These are phyloP conservation scores for Starmerella potacharoeniae DNA, from an alignment of 805 yeast genomes.

Conservation along the genomic window DNA sequence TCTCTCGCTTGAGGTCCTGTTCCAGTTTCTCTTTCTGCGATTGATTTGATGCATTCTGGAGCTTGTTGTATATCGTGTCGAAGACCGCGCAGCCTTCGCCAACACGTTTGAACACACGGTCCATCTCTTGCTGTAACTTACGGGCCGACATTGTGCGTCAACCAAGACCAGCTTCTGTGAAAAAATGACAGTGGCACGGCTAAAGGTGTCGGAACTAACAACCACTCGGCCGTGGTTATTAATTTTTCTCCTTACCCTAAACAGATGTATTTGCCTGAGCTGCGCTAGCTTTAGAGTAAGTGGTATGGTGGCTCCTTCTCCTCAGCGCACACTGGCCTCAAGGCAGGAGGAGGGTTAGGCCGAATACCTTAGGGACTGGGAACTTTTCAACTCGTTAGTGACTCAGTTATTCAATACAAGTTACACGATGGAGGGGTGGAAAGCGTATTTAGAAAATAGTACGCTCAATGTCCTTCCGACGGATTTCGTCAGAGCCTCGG, in stretches of 20 bases:
- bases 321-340: background rate
- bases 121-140: constrained; percentile 52
- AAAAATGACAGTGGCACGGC: constrained; percentile 1
- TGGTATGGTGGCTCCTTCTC: background rate
- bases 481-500: constrained; percentile 70
- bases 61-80: constrained; percentile 76
- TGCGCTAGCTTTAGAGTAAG: background rate
- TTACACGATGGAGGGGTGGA: constrained; percentile 15
- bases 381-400: background rate
- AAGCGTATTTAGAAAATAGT: constrained; percentile 32
- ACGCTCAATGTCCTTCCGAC: constrained; percentile 81
- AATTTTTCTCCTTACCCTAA: constrained; percentile 4
- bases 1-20: constrained; percentile 78
- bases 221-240: background rate
- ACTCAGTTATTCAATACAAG: background rate
- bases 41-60: constrained; percentile 65
- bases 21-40: constrained; percentile 91
- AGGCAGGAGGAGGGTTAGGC: constrained; percentile 4
- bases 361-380: background rate
- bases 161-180: background rate
- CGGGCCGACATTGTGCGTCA: constrained; percentile 25
- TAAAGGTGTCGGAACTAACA: background rate
- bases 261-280: background rate
- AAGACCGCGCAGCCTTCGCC: constrained; percentile 81
- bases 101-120: constrained; percentile 82